Conservation (phyloP, 2,329 filamentous ascomycete species). For the Aphanocladium album region DNA sequence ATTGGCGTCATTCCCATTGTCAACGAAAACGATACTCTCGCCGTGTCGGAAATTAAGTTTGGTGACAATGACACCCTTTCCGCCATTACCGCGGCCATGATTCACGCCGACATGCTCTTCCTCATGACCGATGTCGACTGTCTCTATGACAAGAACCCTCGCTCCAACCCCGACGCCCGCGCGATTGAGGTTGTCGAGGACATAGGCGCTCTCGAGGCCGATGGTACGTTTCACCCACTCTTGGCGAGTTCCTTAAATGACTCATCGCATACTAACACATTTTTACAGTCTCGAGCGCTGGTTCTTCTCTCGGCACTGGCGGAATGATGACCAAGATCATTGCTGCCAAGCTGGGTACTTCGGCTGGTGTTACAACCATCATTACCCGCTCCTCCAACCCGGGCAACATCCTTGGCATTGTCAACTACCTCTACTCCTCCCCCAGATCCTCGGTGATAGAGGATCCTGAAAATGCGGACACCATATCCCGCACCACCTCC, state of each 20-base stretch:
- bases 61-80: conserved; percentile 97
- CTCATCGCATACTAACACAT: conserved; percentile 16
- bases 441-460: conserved; percentile 14
- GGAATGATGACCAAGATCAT: conserved; percentile 98
- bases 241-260: neutral
- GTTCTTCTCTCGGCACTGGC: conserved; percentile 84
- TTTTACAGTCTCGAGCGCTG: conserved; percentile 70
- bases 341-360: conserved; percentile 84
- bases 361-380: conserved; percentile 90
- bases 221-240: conserved; percentile 54
- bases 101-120: conserved; percentile 93
- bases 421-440: conserved; percentile 64
- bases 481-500: conserved; percentile 37
- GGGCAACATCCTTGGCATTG: conserved; percentile 84
- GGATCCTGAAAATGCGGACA: conserved; percentile 28
- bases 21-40: conserved; percentile 96
- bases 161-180: conserved; percentile 75
- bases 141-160: conserved; percentile 92
- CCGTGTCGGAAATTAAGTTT: conserved; percentile 98
- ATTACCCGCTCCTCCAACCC: conserved; percentile 93
- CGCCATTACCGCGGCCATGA: conserved; percentile 94
- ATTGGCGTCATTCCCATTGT: conserved; percentile 98
- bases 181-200: conserved; percentile 92
- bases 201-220: conserved; percentile 74
- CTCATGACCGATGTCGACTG: conserved; percentile 99